These are phyloP conservation scores for Jatropha multifida DNA, from an alignment of 441 rosid species.

Conservation along the genomic window DNA sequence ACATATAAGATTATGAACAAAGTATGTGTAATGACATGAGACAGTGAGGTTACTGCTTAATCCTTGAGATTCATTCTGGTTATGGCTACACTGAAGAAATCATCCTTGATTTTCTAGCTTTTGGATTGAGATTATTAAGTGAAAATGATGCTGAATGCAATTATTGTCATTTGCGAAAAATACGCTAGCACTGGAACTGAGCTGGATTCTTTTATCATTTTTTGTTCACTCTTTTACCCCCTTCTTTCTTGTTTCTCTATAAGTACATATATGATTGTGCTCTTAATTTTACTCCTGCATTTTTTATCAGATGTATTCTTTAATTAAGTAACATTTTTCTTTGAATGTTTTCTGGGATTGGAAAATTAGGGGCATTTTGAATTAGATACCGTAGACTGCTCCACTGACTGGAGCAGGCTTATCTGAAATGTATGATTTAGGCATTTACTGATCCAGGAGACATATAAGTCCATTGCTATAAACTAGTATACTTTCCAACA, in stretches of 20 bases:
- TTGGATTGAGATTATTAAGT: neutral
- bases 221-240: neutral
- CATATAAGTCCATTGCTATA: neutral
- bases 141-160: neutral
- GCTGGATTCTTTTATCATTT: neutral
- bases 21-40: neutral
- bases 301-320: neutral
- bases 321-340: neutral
- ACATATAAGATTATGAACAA: neutral
- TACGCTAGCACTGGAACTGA: neutral
- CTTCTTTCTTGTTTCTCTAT: neutral
- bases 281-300: neutral
- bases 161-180: neutral
- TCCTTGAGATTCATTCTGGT: neutral
- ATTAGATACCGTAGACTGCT: neutral
- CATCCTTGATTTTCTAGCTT: neutral
- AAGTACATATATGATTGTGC: neutral
- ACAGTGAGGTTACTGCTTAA: neutral
- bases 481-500: neutral
- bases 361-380: neutral
- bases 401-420: neutral
- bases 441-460: neutral
- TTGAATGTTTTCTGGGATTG: neutral
- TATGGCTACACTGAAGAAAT: neutral
- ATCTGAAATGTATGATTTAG: neutral